phyloP scores from a whole-genome alignment of 352 stramenopile genomes.

The Pythium guiyangense region DNA sequence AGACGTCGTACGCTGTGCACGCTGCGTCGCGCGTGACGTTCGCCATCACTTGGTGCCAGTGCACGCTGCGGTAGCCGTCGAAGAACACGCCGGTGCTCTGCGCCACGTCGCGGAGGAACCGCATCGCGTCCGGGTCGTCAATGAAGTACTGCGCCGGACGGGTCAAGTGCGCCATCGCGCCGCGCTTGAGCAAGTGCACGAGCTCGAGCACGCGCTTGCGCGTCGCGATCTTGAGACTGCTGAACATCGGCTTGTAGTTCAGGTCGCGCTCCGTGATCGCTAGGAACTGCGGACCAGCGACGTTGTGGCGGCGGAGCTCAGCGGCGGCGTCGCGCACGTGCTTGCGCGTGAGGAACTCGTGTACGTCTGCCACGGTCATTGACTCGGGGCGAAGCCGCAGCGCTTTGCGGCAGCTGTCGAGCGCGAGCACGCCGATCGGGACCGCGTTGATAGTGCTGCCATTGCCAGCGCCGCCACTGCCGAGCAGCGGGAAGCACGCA shows the following conservation, averaged over 20 bases:
- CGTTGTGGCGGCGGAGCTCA: conserved; percentile 35
- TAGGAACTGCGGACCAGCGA: conserved; percentile 41
- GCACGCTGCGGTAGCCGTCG: conserved; percentile 35
- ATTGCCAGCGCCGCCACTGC: not conserved
- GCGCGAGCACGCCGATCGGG: conserved; percentile 45
- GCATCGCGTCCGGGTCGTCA: conserved; percentile 45
- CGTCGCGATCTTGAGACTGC: conserved; percentile 43
- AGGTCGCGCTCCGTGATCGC: conserved; percentile 47
- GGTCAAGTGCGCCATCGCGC: conserved; percentile 39
- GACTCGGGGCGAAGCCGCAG: conserved; percentile 39
- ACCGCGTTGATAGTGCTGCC: not conserved
- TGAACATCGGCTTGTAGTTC: conserved; percentile 41
- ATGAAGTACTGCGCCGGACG: conserved; percentile 29
- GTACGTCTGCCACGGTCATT: conserved; percentile 45
- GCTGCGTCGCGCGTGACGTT: conserved; percentile 27
- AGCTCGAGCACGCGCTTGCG: conserved; percentile 56
- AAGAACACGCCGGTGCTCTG: conserved; percentile 37
- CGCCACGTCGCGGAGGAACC: conserved; percentile 42
- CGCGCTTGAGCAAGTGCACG: conserved; percentile 33
- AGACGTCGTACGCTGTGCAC: conserved; percentile 51
- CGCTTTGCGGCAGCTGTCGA: conserved; percentile 55
- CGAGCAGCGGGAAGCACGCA: conserved; percentile 44
- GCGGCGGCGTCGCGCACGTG: conserved; percentile 38
- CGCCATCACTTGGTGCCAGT: conserved; percentile 50
- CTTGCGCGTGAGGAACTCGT: conserved; percentile 52